phyloP scores from a whole-genome alignment of 352 stramenopile genomes.

The Hyaloperonospora arabidopsidis region DNA sequence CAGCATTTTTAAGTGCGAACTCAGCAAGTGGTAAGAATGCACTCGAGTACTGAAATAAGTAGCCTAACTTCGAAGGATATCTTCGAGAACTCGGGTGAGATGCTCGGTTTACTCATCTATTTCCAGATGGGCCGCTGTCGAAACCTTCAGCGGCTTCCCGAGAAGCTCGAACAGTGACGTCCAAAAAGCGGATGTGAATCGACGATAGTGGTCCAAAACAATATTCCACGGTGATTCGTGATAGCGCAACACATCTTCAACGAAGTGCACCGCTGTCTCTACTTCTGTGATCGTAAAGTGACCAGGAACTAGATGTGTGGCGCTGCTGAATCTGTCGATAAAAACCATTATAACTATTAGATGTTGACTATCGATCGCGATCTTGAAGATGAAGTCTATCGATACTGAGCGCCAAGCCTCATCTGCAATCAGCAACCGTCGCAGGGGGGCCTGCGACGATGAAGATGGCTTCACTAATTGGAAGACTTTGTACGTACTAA shows the following conservation, averaged over 20 bases:
- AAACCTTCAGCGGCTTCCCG: not conserved
- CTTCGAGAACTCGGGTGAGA: not conserved
- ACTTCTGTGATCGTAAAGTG: constrained; percentile 3
- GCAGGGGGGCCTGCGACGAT: not conserved
- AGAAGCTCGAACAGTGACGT: not conserved
- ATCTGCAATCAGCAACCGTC: not conserved
- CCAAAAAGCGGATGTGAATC: constrained; percentile 5
- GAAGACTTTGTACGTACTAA: no score
- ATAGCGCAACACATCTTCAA: constrained; percentile 14
- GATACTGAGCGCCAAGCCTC: not conserved
- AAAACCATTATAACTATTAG: constrained; percentile 5
- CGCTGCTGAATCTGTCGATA: constrained; percentile 30
- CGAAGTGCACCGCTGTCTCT: constrained; percentile 17
- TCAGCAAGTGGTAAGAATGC: no score
- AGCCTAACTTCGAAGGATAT: not conserved
- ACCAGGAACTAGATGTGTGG: constrained; percentile 16
- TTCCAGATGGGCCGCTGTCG: not conserved
- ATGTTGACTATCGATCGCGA: not conserved
- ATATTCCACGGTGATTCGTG: constrained; percentile 10
- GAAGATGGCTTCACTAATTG: no score
- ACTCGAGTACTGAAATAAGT: not conserved
- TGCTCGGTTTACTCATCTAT: not conserved
- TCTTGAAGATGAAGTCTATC: not conserved
- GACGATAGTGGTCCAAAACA: constrained; percentile 3
- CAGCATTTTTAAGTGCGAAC: no score